Evolutionary conservation across 2,329 filamentous ascomycete genomes (phyloP).

Genomic region (Diplodia scrobiculata): DNA sequence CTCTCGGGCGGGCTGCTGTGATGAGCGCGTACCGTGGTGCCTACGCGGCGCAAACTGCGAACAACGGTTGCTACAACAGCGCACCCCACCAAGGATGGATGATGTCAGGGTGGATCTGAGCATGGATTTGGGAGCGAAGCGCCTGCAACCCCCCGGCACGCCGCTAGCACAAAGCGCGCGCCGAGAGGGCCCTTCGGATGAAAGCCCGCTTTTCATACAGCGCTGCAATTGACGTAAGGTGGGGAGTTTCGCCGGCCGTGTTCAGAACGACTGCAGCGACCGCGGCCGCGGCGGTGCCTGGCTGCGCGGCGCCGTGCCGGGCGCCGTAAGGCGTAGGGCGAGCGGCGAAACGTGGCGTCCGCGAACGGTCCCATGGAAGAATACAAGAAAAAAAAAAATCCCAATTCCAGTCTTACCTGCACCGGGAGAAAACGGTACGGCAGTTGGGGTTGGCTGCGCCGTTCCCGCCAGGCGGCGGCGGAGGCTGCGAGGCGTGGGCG

Average conservation of each 20-base stretch:
- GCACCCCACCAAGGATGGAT: slow-evolving; percentile 19
- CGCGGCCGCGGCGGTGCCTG: too few species aligned
- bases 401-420: background rate
- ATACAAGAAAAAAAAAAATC: background rate
- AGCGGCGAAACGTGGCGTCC: slow-evolving; percentile 1
- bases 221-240: slow-evolving; percentile 17
- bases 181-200: slow-evolving; percentile 13
- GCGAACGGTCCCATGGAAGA: background rate
- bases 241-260: slow-evolving; percentile 16
- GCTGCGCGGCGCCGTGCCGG: background rate
- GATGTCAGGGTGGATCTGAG: slow-evolving; percentile 29
- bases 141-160: slow-evolving; percentile 13
- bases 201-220: slow-evolving; percentile 27
- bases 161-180: slow-evolving; percentile 20
- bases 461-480: slow-evolving; percentile 7
- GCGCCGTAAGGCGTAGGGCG: too few species aligned
- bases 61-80: slow-evolving; percentile 12
- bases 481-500: slow-evolving; percentile 13
- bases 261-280: background rate
- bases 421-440: slow-evolving; percentile 14
- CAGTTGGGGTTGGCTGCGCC: slow-evolving; percentile 16
- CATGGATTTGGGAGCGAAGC: slow-evolving; percentile 20
- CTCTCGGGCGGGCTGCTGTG: background rate
- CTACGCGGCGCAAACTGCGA: slow-evolving; percentile 20
- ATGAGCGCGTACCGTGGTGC: slow-evolving; percentile 4